A percentile compares a stretch with the other conserved stretches of the same genome.
Conservation (phyloP, 495 filamentous ascomycete species). For the Penicillium coffeae region DNA sequence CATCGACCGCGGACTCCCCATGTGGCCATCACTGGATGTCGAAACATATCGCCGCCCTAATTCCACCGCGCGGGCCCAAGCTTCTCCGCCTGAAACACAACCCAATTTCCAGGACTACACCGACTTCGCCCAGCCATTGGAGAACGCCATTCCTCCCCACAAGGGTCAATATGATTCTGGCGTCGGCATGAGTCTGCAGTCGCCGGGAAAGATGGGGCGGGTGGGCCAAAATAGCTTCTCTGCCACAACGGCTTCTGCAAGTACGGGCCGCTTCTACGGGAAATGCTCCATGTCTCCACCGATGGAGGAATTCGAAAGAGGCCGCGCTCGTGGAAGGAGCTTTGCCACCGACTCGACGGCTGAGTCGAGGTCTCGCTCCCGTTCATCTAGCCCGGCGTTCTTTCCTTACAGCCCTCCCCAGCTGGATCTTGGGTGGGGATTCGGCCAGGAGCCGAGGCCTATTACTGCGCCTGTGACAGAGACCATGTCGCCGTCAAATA, state of each 20-base stretch:
- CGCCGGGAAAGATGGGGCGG: constrained; percentile 1
- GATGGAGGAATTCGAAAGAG: not conserved
- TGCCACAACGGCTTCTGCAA: not conserved
- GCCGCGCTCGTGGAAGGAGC: constrained; percentile 12
- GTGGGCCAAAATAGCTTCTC: constrained; percentile 3
- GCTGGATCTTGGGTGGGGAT: constrained; percentile 2
- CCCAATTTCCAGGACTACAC: not conserved
- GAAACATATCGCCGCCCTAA: not conserved
- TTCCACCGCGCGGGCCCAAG: not conserved
- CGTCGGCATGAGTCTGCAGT: constrained; percentile 5
- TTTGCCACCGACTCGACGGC: constrained; percentile 7
- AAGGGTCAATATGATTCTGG: not conserved
- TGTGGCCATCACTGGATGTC: constrained; percentile 10
- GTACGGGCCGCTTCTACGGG: constrained; percentile 17
- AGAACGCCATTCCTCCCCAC: constrained; percentile 1
- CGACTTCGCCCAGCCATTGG: not conserved
- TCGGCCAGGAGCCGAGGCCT: not conserved
- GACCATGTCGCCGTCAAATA: constrained; percentile 1
- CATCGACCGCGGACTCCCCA: constrained; percentile 23
- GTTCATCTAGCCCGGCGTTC: constrained; percentile 10
- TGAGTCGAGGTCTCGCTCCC: constrained; percentile 6
- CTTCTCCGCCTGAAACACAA: constrained; percentile 3
- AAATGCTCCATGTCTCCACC: constrained; percentile 8
- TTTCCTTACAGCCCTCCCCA: constrained; percentile 26
- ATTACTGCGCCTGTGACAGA: not conserved